These are phyloP conservation scores for Phytophthora ramorum DNA, from an alignment of 352 stramenopile genomes.

Conservation along the genomic window DNA sequence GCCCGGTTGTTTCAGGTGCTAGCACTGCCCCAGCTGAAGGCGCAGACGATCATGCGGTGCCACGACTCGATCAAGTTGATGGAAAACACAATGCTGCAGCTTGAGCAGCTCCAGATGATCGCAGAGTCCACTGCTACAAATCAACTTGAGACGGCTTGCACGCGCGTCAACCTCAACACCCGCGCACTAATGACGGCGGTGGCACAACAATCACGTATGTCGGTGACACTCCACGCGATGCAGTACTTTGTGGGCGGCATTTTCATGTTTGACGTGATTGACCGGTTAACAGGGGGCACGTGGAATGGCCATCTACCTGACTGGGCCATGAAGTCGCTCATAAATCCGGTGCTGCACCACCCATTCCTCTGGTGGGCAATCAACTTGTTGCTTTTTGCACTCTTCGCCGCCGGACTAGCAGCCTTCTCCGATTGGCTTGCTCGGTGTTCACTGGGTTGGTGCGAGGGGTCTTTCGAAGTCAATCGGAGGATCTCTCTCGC, in stretches of 20 bases:
- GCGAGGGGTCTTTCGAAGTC: constrained; percentile 82
- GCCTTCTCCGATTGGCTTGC: constrained; percentile 53
- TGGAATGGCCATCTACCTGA: constrained; percentile 92
- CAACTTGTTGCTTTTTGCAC: constrained; percentile 86
- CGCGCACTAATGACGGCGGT: constrained; percentile 87
- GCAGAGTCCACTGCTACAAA: constrained; percentile 90
- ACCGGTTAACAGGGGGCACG: constrained; percentile 92
- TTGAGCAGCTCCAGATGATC: constrained; percentile 96
- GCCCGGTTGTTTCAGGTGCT: constrained; percentile 92
- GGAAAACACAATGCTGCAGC: constrained; percentile 91
- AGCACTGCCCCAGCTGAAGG: constrained; percentile 86
- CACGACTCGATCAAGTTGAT: constrained; percentile 97
- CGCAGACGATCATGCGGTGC: constrained; percentile 93
- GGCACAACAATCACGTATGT: constrained; percentile 65
- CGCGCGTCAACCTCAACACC: constrained; percentile 91
- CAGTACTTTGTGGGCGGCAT: constrained; percentile 93
- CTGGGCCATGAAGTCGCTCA: constrained; percentile 62
- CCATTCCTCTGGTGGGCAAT: constrained; percentile 90
- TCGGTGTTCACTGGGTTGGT: constrained; percentile 82
- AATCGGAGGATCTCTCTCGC: constrained; percentile 51
- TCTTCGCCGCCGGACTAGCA: constrained; percentile 62
- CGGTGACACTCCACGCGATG: constrained; percentile 86
- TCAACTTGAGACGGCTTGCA: constrained; percentile 90
- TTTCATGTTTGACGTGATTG: constrained; percentile 95
- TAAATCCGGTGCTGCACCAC: constrained; percentile 53